phyloP scores from a whole-genome alignment of 1,139 yeast species.

The Entelexis paramagnoliae region DNA sequence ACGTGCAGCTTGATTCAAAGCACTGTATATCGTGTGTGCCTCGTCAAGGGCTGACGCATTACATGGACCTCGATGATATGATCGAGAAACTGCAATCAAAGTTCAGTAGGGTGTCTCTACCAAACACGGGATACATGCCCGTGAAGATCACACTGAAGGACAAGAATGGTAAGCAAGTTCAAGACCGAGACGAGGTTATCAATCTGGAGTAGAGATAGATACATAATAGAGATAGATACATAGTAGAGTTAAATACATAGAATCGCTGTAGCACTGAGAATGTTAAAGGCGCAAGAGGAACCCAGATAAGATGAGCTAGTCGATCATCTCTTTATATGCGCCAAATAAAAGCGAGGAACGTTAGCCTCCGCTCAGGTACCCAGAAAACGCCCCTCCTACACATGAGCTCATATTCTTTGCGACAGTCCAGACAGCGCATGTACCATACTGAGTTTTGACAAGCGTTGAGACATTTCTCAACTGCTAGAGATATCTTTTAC shows the following conservation, averaged over 20 bases:
- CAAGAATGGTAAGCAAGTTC: background rate
- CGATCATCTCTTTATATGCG: no score
- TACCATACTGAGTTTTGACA: no score
- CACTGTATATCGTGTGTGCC: constrained; percentile 97
- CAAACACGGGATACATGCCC: constrained; percentile 43
- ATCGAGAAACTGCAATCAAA: constrained; percentile 71
- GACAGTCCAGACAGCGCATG: no score
- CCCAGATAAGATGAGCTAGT: no score
- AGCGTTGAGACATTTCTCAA: no score
- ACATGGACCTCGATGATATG: constrained; percentile 84
- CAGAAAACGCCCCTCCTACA: no score
- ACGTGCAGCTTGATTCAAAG: constrained; percentile 89
- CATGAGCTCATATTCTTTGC: no score
- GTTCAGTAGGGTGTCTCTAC: constrained; percentile 78
- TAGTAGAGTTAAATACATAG: background rate
- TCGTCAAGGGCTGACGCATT: constrained; percentile 77
- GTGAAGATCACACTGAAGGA: constrained; percentile 27
- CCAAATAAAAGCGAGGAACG: no score
- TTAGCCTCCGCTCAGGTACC: no score
- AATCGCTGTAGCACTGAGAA: no score
- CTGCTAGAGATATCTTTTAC: no score
- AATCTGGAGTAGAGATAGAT: background rate
- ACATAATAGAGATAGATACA: background rate
- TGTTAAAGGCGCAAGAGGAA: no score
- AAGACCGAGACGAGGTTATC: background rate